Evolutionary conservation across 2,329 filamentous ascomycete genomes (phyloP).

Genomic region (Drechslerella dactyloides): DNA sequence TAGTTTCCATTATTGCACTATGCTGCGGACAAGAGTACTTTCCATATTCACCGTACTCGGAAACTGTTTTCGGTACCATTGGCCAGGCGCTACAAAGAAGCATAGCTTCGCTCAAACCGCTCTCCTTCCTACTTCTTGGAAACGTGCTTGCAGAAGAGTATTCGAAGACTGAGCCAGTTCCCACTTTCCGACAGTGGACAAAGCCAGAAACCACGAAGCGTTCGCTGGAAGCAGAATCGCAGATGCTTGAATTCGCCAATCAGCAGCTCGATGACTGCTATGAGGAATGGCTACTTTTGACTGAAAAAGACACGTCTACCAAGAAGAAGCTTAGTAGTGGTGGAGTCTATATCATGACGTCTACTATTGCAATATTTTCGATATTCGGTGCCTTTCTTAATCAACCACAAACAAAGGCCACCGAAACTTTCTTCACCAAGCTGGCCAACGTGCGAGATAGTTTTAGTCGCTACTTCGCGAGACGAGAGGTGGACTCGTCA

Average conservation of each 20-base stretch:
- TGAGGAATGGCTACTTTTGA: conserved; percentile 23
- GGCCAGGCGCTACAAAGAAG: conserved; percentile 37
- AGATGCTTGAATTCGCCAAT: conserved; percentile 39
- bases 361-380: conserved; percentile 23
- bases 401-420: conserved; percentile 25
- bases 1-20: conserved; percentile 72
- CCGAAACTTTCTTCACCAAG: conserved; percentile 41
- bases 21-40: conserved; percentile 69
- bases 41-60: conserved; percentile 69
- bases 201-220: conserved; percentile 36
- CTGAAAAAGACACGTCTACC: not conserved
- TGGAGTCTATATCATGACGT: conserved; percentile 20
- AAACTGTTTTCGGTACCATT: conserved; percentile 53
- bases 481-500: conserved; percentile 11
- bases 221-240: conserved; percentile 30
- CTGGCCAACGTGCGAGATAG: conserved; percentile 12
- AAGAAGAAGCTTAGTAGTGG: conserved; percentile 14
- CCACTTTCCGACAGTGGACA: conserved; percentile 20
- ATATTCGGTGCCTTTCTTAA: conserved; percentile 43
- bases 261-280: conserved; percentile 33
- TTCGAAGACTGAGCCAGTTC: conserved; percentile 9
- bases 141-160: conserved; percentile 30
- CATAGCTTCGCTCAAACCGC: conserved; percentile 39
- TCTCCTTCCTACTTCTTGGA: conserved; percentile 47
- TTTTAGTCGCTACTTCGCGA: conserved; percentile 27